Conservation (phyloP, 2,329 filamentous ascomycete genomes). For the Aschersonia sp. region DNA sequence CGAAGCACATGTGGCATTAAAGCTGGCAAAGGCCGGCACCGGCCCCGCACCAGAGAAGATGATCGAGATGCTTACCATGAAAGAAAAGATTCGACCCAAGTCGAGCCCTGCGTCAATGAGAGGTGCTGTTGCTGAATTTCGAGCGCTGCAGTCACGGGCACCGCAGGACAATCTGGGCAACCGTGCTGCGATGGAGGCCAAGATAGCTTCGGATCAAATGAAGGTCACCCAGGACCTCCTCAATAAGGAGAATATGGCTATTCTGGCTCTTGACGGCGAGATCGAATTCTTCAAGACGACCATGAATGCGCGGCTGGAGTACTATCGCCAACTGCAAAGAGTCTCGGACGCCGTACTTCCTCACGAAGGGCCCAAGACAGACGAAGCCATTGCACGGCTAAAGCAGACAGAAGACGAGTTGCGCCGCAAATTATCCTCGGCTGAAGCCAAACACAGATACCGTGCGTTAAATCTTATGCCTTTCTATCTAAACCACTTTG, state of each 20-base stretch:
- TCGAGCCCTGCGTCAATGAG: slow-evolving; percentile 49
- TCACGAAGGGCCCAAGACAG: slow-evolving; percentile 48
- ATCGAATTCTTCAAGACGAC: slow-evolving; percentile 59
- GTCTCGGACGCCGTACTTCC: slow-evolving; percentile 80
- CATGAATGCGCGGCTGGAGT: slow-evolving; percentile 79
- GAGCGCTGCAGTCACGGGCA: slow-evolving; percentile 40
- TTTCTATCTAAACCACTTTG: background rate
- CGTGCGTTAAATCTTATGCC: slow-evolving; percentile 22
- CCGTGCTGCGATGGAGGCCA: slow-evolving; percentile 52
- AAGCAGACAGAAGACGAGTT: slow-evolving; percentile 22
- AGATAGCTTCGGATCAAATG: slow-evolving; percentile 50
- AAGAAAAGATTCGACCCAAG: slow-evolving; percentile 31
- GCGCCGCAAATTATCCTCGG: slow-evolving; percentile 42
- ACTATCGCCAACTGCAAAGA: slow-evolving; percentile 77
- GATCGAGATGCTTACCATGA: slow-evolving; percentile 33
- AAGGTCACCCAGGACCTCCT: slow-evolving; percentile 40
- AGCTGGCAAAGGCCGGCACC: slow-evolving; percentile 43
- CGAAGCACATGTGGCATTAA: slow-evolving; percentile 50
- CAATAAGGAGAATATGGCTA: slow-evolving; percentile 34
- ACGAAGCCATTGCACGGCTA: slow-evolving; percentile 25
- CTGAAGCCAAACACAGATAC: slow-evolving; percentile 65
- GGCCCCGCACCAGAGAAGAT: slow-evolving; percentile 57
- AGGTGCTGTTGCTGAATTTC: slow-evolving; percentile 53
- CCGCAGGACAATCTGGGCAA: slow-evolving; percentile 11
- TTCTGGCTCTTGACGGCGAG: slow-evolving; percentile 46